Percentiles rank a stretch among this genome's conserved stretches.
Conservation (phyloP, 768 basidiomycete genomes). For the Amanita rimosa region DNA sequence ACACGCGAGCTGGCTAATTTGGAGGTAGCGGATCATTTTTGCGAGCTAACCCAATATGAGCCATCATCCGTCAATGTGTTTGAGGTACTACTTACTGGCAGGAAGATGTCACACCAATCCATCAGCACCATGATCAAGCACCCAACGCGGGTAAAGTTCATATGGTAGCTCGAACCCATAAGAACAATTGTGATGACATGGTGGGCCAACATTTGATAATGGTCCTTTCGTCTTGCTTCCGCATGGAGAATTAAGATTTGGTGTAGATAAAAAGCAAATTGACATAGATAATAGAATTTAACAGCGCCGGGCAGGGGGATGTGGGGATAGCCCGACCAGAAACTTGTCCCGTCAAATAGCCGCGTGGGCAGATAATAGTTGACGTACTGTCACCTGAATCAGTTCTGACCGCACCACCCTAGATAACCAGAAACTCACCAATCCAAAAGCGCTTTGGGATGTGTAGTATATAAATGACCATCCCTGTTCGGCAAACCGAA, state of each 20-base stretch:
- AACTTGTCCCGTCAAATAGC: slow-evolving; percentile 46
- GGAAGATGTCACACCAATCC: slow-evolving; percentile 89
- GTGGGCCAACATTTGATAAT: slow-evolving; percentile 93
- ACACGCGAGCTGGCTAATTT: slow-evolving; percentile 43
- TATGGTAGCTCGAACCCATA: slow-evolving; percentile 66
- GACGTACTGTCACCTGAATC: slow-evolving; percentile 50
- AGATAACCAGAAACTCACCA: slow-evolving; percentile 48
- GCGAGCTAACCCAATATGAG: slow-evolving; percentile 44
- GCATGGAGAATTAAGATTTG: slow-evolving; percentile 88
- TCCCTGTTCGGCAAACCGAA: slow-evolving; percentile 92
- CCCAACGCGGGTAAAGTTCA: slow-evolving; percentile 82
- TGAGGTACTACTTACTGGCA: slow-evolving; percentile 63
- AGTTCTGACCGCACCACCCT: not conserved
- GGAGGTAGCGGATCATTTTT: slow-evolving; percentile 90
- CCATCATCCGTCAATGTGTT: not conserved
- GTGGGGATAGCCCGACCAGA: slow-evolving; percentile 83
- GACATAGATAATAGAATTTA: slow-evolving; percentile 85
- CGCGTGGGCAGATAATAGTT: slow-evolving; percentile 60
- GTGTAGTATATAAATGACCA: slow-evolving; percentile 82
- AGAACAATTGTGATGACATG: slow-evolving; percentile 83
- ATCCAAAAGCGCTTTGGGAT: slow-evolving; percentile 63
- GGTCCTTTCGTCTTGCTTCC: slow-evolving; percentile 87
- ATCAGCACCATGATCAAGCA: slow-evolving; percentile 85
- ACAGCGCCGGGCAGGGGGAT: slow-evolving; percentile 64
- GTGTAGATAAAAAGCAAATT: slow-evolving; percentile 85